Evolutionary conservation across 2,329 filamentous ascomycete species (phyloP).

Genomic region (Aspergillus sp.): DNA sequence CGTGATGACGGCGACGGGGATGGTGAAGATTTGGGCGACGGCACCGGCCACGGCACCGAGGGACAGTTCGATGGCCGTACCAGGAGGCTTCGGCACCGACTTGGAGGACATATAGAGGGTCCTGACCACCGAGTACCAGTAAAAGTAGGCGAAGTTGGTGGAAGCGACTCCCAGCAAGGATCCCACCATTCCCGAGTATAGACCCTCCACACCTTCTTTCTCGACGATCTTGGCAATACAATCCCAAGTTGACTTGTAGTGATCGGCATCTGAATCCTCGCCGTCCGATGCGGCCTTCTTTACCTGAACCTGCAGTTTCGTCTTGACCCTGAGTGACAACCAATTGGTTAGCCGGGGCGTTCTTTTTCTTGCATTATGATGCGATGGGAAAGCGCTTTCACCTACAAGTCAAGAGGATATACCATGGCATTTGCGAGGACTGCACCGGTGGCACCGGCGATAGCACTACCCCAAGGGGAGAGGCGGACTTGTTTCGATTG

Average conservation of each 20-base stretch:
- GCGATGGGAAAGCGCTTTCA: constrained; percentile 11
- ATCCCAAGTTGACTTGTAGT: constrained; percentile 86
- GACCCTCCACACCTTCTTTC: constrained; percentile 73
- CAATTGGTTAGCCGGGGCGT: constrained; percentile 13
- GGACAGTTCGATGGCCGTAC: constrained; percentile 76
- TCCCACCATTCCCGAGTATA: constrained; percentile 87
- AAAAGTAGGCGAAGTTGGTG: constrained; percentile 99
- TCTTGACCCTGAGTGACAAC: constrained; percentile 71
- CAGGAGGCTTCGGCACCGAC: constrained; percentile 62
- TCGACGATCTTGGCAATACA: constrained; percentile 80
- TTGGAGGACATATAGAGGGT: constrained; percentile 67
- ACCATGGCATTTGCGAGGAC: constrained; percentile 93
- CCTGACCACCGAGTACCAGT: constrained; percentile 93
- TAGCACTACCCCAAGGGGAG: constrained; percentile 88
- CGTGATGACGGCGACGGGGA: constrained; percentile 91
- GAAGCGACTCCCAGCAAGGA: constrained; percentile 88
- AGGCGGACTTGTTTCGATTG: constrained; percentile 64
- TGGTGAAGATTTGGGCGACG: constrained; percentile 91
- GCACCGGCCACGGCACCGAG: constrained; percentile 87
- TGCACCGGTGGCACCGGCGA: constrained; percentile 88
- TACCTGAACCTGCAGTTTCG: constrained; percentile 89
- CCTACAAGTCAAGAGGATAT: constrained; percentile 95
- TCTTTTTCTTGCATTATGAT: too few species aligned
- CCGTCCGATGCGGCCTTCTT: constrained; percentile 56
- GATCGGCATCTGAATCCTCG: constrained; percentile 50